Base-by-base conservation (phyloP, 495 filamentous ascomycete species). In the Chaetomium cochliodes region DNA sequence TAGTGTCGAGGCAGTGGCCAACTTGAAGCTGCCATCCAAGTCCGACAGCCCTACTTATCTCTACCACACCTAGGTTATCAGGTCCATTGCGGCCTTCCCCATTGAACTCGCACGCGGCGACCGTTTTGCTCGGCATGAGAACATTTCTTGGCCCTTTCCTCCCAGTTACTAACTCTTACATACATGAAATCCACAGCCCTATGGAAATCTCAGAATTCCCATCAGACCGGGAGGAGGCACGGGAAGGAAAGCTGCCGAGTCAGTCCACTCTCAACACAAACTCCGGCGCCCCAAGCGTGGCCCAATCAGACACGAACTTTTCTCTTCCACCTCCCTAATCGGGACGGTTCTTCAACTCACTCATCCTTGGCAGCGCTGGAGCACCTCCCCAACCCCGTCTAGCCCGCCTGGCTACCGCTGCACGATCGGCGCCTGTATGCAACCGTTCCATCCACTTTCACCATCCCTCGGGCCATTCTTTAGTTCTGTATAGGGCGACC, bases 311-410 rank as follows among this genome's bases (percentile, higher is more conserved):
- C 28, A 5, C 4, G 8, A 11, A 15, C 4, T 42, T 58, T 16
- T 5, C 25, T 26, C 49, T 57, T 13, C 7, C 47, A 68, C 66
- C 66, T 68, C 58, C 66, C 66, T 62, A 52, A 53, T 68, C 18
- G n/a, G 66, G 63, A 62, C 50, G 16, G 5, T 15, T 26, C 42
- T 37, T 39, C 18, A 9, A n/a, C 41, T 30, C 18, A n/a, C 41
- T 30, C 18, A 0, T 30, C 49, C n/a, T 33, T 28, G 41, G 22
- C 44, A 37, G 13, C 16, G 0, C 12, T 0, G 44, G 16, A 53
- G 11, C 63, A 59, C 63, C 63, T 65, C 53, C 63, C 53, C 47
- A 59, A 65, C 63, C 22, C 18, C 39, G 55, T 44, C 22, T 65
- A 65, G 47, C n/a, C 11, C 25, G 2, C 18, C 6, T 1, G 11